Percentiles rank a stretch among this genome's conserved stretches.
phyloP scores from a whole-genome alignment of 305 asterid genomes.

The Fraxinus dipetala region DNA sequence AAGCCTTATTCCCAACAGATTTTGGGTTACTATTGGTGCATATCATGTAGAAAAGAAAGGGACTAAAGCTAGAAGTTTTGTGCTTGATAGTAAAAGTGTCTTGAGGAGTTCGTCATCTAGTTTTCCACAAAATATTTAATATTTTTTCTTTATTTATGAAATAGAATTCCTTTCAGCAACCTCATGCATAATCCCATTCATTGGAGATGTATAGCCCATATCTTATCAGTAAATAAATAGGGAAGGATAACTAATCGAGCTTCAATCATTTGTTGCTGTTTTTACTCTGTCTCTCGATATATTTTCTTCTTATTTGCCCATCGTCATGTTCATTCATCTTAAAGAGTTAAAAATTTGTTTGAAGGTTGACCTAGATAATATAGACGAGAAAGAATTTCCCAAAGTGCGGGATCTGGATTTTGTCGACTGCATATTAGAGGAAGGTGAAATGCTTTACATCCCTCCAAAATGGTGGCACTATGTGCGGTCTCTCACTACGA shows the following conservation, averaged over 20 bases:
- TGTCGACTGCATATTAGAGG: slow-evolving; percentile 85
- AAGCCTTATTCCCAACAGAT: background rate
- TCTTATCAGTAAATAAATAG: background rate
- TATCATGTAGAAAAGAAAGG: background rate
- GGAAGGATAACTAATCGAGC: background rate
- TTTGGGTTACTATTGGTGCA: background rate
- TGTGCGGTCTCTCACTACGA: slow-evolving; percentile 79
- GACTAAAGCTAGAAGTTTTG: background rate
- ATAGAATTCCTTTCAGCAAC: background rate
- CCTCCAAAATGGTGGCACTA: slow-evolving; percentile 99
- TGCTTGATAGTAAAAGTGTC: background rate
- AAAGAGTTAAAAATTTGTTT: slow-evolving; percentile 11
- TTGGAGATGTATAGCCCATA: background rate
- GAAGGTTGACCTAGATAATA: slow-evolving; percentile 89
- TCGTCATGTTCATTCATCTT: background rate
- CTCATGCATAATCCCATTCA: background rate
- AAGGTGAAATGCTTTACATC: slow-evolving; percentile 98
- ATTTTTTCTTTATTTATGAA: background rate
- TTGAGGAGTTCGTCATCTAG: background rate
- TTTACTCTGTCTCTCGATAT: background rate
- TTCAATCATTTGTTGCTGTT: background rate
- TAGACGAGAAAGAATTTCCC: slow-evolving; percentile 67
- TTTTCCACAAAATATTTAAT: background rate
- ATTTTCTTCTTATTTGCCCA: background rate
- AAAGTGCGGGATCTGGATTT: slow-evolving; percentile 59